phyloP scores from a whole-genome alignment of 2,329 filamentous ascomycete genomes.

The Cladosporium sphaerospermum region DNA sequence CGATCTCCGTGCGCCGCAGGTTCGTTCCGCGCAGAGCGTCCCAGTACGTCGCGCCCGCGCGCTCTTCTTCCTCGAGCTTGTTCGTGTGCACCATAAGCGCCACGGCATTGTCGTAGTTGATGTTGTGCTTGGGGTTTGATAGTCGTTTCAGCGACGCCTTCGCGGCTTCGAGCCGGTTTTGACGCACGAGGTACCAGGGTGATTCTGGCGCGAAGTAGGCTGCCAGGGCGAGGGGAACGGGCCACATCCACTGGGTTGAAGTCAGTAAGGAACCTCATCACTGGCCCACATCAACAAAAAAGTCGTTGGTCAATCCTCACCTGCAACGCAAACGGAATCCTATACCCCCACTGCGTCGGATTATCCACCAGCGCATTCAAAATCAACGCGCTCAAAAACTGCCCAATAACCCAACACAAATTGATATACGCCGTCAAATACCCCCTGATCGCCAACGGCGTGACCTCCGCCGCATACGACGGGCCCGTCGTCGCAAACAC shows the following conservation, averaged over 20 bases:
- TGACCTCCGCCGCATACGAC: constrained; percentile 51
- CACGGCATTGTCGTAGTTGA: constrained; percentile 26
- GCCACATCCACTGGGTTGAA: constrained; percentile 37
- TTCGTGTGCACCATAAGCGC: constrained; percentile 35
- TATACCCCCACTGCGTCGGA: constrained; percentile 30
- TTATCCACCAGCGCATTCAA: constrained; percentile 27
- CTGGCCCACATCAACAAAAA: not conserved
- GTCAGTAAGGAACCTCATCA: not conserved
- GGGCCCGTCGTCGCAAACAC: constrained; percentile 56
- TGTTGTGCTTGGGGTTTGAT: constrained; percentile 20
- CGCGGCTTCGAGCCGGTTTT: constrained; percentile 16
- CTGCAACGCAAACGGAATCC: constrained; percentile 37
- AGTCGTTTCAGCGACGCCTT: constrained; percentile 13
- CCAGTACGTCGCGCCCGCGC: constrained; percentile 26
- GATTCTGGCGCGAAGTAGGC: constrained; percentile 18
- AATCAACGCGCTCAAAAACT: constrained; percentile 30
- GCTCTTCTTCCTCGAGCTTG: constrained; percentile 28
- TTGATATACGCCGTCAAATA: constrained; percentile 54
- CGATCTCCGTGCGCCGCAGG: constrained; percentile 40
- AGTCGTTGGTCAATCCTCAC: not conserved
- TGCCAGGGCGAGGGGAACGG: constrained; percentile 24
- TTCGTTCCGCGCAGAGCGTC: constrained; percentile 39
- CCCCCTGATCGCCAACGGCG: constrained; percentile 9
- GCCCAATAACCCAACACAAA: constrained; percentile 38
- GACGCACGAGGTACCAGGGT: constrained; percentile 20